Percentiles rank a stretch among this genome's conserved stretches.
phyloP scores from a whole-genome alignment of 352 stramenopile genomes.

The Phytopythium mirpurense region DNA sequence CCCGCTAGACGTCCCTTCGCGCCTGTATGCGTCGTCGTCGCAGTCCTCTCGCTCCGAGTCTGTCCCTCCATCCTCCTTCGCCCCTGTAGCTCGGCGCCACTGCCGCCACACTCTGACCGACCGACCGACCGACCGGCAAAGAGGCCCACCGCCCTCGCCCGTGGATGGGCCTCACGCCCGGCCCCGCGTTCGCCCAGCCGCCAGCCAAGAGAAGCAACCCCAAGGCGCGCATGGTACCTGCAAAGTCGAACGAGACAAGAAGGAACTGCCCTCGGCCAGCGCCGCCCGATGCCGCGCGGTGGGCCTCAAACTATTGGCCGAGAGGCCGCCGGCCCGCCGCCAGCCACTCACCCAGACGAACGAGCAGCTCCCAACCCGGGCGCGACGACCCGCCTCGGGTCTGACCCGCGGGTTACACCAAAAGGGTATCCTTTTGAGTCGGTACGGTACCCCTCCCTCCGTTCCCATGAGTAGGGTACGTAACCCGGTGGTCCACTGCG shows the following conservation, averaged over 20 bases:
- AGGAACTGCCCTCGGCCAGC: constrained; percentile 43
- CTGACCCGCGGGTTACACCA: not conserved
- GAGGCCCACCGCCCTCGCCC: too few species aligned
- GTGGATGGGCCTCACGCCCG: too few species aligned
- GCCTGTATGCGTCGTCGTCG: too few species aligned
- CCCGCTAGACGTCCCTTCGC: too few species aligned
- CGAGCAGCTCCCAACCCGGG: not conserved
- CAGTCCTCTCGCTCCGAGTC: too few species aligned
- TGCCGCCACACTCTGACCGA: too few species aligned
- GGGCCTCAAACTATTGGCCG: constrained; percentile 75
- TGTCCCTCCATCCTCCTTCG: too few species aligned
- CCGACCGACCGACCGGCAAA: too few species aligned
- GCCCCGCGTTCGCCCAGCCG: too few species aligned
- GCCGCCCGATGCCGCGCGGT: constrained; percentile 3
- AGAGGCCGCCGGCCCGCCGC: constrained; percentile 31
- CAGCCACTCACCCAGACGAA: constrained; percentile 32
- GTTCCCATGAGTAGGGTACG: not conserved
- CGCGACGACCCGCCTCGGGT: not conserved
- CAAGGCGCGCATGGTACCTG: constrained; percentile 29
- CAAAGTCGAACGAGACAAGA: constrained; percentile 79
- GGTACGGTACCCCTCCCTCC: too few species aligned
- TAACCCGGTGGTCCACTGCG: not conserved
- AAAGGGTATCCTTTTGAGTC: too few species aligned
- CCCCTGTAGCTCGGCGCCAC: too few species aligned
- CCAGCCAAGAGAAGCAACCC: not conserved